phyloP scores from a whole-genome alignment of 306 rosid species.

The Quercus variabilis region DNA sequence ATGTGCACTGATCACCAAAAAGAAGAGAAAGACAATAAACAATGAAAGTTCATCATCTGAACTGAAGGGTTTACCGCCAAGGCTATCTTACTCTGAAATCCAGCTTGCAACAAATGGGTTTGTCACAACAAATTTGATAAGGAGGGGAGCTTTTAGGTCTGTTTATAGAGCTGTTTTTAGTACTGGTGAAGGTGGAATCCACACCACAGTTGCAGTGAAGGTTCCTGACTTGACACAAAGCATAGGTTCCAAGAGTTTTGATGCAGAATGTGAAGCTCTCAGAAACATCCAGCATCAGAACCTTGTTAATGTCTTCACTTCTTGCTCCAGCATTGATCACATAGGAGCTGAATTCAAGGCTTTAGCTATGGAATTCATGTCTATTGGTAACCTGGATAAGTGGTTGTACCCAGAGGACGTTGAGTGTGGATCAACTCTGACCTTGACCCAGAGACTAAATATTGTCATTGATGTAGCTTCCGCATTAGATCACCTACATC shows the following conservation, averaged over 20 bases:
- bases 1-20: background rate
- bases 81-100: background rate
- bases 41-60: background rate
- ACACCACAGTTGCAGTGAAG: conserved; percentile 34
- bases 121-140: background rate
- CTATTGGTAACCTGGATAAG: background rate
- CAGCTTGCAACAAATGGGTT: background rate
- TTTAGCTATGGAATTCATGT: too few relatives aligned
- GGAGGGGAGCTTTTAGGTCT: background rate
- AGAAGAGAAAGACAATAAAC: background rate
- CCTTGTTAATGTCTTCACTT: too few relatives aligned
- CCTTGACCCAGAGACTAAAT: conserved; percentile 30
- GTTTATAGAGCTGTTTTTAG: background rate
- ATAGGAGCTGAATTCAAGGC: too few relatives aligned
- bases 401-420: conserved; percentile 18
- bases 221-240: conserved; percentile 29
- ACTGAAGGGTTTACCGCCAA: background rate
- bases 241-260: too few relatives aligned
- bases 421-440: conserved; percentile 22
- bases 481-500: conserved; percentile 45
- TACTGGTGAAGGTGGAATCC: background rate
- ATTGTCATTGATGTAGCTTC: conserved; percentile 41
- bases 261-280: too few relatives aligned
- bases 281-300: too few relatives aligned
- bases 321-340: too few relatives aligned